Evolutionary conservation across 1,139 yeast species (phyloP), one percentile per base, ranked within the genome.

Genomic region (Sugiyamaella neomexicana): DNA sequence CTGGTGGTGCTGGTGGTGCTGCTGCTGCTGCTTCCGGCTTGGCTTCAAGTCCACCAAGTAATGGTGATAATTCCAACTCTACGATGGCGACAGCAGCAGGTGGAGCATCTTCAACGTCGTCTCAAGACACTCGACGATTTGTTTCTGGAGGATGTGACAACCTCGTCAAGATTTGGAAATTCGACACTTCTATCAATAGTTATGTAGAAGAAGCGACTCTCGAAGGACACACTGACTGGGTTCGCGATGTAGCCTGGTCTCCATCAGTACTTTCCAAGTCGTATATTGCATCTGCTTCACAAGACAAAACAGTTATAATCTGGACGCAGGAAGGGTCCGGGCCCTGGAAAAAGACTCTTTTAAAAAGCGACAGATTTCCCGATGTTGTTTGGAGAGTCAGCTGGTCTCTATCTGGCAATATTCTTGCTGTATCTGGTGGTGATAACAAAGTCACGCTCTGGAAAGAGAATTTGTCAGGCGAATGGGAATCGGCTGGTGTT

Each of bases 341-440:
- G 2, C 77, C 78, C 57, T 95, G 99, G 99, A 84, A 84, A 70
- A 87, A 86, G 71, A 66, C 65, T 58, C 75, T 79, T 46, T 79
- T 95, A 68, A 82, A 85, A 51, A 80, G 80, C 36, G 96, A 89
- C 50, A 86, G 83, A 68, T 93, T 93, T 78, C 95, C 97, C 15
- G 99, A 93, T 68, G 97, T 91, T 36, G 89, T 95, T 64, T 95
- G 99, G 99, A 85, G 98, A 72, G 96, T 96, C 55, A 86, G 96
- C 62, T 93, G 99, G 99, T 89, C 97, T 17, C 80, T 90, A 64
- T 85, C 96, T 45, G 99, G 99, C 53, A 93, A 93, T 70, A 86
- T 95, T 45, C 80, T 93, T 66, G 99, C 99, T 3, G 89, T 93
- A 44, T 84, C 95, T 53, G 97, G 98, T 39, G 98, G 98, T 53